Evolutionary conservation across 805 yeast species (phyloP), one percentile per base, ranked within the genome.

Genomic region (Ogataea haglerorum): DNA sequence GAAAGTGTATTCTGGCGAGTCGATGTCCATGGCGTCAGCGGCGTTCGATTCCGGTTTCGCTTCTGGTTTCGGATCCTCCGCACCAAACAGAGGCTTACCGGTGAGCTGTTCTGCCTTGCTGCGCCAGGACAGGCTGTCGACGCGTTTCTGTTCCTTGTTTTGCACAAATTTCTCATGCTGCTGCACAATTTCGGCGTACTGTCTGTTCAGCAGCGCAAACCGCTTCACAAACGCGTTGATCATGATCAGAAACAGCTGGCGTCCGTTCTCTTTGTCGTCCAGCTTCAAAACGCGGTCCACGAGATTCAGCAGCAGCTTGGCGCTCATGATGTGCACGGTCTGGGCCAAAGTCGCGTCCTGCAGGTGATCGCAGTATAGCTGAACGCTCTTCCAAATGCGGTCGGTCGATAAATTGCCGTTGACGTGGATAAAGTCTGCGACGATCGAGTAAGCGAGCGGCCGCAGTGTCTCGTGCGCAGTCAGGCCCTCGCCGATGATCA

Each of bases 261-360:
- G 71, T 2, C 88, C 85, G 47, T 93, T 96, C 19, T 78, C 74
- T 50, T 85, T 85, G 38, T 85, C 84, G 29, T 85, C 90, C 52
- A 90, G 63, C 54, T 85, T 84, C 75, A 85, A 73, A 28, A 93
- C 84, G 31, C 95, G 70, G 51, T 95, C 99, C 15, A 93, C 91
- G 53, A 95, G 68, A 60, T 93, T 95, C 47, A 91, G 64, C 23
- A 93, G 64, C 23, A 93, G 68, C 63, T 90, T 91, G 2, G 97
- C 96, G 64, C 96, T 85, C 97, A 93, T 89, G 8, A 90, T 85
- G 61, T 95, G 98, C 26, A 90, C 96, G 6, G 95, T 85, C 46
- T 87, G 73, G 1, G 95, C 93, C 48, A 93, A 65, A 0, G 90
- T 68, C 47, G 78, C 80, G 57, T 95, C 98, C 51, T 84, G 83